These are phyloP conservation scores for Flaveria floridana DNA, from an alignment of 140 eudicot genomes.

Conservation along the genomic window DNA sequence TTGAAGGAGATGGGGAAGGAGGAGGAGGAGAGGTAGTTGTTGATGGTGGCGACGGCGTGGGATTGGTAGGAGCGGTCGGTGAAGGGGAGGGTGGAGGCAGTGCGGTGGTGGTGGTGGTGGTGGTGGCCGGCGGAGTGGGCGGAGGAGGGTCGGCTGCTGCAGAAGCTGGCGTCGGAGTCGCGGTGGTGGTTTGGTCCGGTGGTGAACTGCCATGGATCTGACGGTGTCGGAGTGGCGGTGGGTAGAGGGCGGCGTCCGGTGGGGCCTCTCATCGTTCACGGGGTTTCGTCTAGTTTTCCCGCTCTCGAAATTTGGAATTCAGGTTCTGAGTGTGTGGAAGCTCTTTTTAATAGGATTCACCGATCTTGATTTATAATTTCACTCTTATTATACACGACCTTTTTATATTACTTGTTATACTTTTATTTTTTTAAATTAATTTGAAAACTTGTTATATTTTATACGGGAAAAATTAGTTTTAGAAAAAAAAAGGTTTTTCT, in stretches of 20 bases:
- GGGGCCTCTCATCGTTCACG: slow-evolving; percentile 30
- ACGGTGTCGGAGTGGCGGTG: slow-evolving; percentile 50
- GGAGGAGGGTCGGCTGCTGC: slow-evolving; percentile 75
- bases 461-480: too few relatives aligned
- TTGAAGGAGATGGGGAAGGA: slow-evolving; percentile 44
- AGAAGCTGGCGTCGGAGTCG: slow-evolving; percentile 88
- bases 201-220: slow-evolving; percentile 56
- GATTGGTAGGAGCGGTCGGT: slow-evolving; percentile 58
- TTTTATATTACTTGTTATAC: too few relatives aligned
- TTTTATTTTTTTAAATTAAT: too few relatives aligned
- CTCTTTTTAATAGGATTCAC: too few relatives aligned
- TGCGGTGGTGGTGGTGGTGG: slow-evolving; percentile 42
- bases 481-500: too few relatives aligned
- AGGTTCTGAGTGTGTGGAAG: too few relatives aligned
- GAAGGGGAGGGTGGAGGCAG: slow-evolving; percentile 37
- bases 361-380: too few relatives aligned
- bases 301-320: slow-evolving; percentile 18
- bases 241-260: slow-evolving; percentile 31
- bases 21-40: slow-evolving; percentile 56
- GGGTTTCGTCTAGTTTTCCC: slow-evolving; percentile 19
- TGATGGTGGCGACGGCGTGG: slow-evolving; percentile 55
- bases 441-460: too few relatives aligned
- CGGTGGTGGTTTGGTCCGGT: slow-evolving; percentile 31
- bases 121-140: slow-evolving; percentile 40
- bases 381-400: too few relatives aligned